These are phyloP conservation scores for Aotearoamyces nothofagi DNA, from an alignment of 2,329 filamentous ascomycete genomes.

Conservation along the genomic window DNA sequence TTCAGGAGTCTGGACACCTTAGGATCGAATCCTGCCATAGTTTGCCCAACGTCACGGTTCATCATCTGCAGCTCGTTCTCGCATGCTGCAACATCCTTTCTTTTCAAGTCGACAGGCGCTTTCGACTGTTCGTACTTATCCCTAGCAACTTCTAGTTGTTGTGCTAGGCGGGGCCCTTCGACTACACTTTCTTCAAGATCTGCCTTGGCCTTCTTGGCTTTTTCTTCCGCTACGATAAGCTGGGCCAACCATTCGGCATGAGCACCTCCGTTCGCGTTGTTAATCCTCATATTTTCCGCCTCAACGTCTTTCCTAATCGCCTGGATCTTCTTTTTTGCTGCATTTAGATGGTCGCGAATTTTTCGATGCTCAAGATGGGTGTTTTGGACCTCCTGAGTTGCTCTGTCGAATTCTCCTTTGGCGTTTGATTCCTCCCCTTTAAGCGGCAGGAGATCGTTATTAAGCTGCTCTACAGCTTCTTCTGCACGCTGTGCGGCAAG, in stretches of 20 bases:
- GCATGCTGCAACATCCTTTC: slow-evolving; percentile 35
- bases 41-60: slow-evolving; percentile 38
- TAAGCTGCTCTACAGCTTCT: slow-evolving; percentile 8
- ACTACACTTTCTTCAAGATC: slow-evolving; percentile 26
- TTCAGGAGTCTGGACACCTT: slow-evolving; percentile 48
- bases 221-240: slow-evolving; percentile 40
- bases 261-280: slow-evolving; percentile 53
- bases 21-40: slow-evolving; percentile 47
- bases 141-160: slow-evolving; percentile 19
- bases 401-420: slow-evolving; percentile 35
- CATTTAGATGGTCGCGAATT: slow-evolving; percentile 42
- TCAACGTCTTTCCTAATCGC: slow-evolving; percentile 31
- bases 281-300: slow-evolving; percentile 45
- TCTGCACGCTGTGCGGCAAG: slow-evolving; percentile 21
- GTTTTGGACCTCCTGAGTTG: slow-evolving; percentile 35
- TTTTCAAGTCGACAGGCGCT: slow-evolving; percentile 26
- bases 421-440: slow-evolving; percentile 30
- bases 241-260: slow-evolving; percentile 45
- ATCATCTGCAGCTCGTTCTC: slow-evolving; percentile 36
- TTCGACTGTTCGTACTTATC: slow-evolving; percentile 18
- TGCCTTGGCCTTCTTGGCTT: slow-evolving; percentile 27
- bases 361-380: slow-evolving; percentile 49
- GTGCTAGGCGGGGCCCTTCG: slow-evolving; percentile 21
- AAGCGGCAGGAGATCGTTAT: slow-evolving; percentile 23
- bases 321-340: slow-evolving; percentile 30